Conservation (phyloP, 306 rosid genomes). For the Lupinus albus region DNA sequence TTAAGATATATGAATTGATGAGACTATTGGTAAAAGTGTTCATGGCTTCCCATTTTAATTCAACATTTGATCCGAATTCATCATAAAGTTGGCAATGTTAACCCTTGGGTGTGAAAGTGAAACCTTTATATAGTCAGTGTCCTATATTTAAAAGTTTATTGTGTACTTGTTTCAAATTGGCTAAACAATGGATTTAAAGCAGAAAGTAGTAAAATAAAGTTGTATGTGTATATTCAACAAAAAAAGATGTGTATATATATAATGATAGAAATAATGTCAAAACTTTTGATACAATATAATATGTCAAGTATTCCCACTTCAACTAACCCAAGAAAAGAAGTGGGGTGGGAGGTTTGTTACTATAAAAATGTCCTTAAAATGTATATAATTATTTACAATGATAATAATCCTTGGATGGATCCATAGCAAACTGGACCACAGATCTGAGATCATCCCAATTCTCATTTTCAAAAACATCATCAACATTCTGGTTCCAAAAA, state of each 20-base stretch:
- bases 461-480: constrained; percentile 52
- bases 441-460: constrained; percentile 77
- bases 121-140: neutral
- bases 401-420: constrained; percentile 51
- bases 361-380: constrained; percentile 1
- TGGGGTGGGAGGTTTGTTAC: constrained; percentile 4
- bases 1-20: neutral
- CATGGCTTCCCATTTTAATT: neutral
- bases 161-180: neutral
- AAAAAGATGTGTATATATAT: neutral
- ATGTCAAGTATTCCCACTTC: constrained; percentile 24
- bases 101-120: neutral
- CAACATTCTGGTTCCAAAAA: constrained; percentile 49
- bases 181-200: neutral
- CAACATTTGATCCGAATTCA: neutral
- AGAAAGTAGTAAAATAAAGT: neutral
- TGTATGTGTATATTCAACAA: neutral
- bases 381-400: constrained; percentile 39
- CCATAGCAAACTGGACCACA: constrained; percentile 61
- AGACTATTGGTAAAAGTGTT: neutral
- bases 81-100: neutral
- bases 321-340: constrained; percentile 6
- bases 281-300: constrained; percentile 11
- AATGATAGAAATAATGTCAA: neutral
- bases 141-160: neutral